Evolutionary conservation across 2,329 filamentous ascomycete genomes (phyloP).

Genomic region (Ceratocystiopsis minuta): DNA sequence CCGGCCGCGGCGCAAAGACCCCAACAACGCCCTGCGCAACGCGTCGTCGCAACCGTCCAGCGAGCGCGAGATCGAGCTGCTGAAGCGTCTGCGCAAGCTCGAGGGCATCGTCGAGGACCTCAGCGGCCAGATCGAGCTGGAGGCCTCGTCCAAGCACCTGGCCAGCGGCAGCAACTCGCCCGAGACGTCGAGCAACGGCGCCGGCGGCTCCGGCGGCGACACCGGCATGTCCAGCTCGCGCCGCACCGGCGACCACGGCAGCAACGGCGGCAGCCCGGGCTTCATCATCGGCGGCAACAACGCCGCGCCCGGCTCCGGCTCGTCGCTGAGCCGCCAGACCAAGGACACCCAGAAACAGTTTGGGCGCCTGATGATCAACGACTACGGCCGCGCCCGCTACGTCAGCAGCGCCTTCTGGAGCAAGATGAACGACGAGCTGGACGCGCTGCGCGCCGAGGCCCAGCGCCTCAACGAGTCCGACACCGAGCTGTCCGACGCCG

Average conservation of each 20-base stretch:
- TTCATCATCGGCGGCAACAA: slow-evolving; percentile 6
- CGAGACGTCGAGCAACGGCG: slow-evolving; percentile 12
- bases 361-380: slow-evolving; percentile 51
- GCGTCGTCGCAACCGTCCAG: slow-evolving; percentile 38
- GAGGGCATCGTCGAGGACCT: slow-evolving; percentile 60
- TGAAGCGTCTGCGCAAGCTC: slow-evolving; percentile 53
- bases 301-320: slow-evolving; percentile 6
- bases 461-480: slow-evolving; percentile 30
- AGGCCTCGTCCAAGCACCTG: slow-evolving; percentile 21
- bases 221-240: not conserved
- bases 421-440: slow-evolving; percentile 55
- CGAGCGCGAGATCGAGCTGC: slow-evolving; percentile 47
- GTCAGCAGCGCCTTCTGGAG: slow-evolving; percentile 65
- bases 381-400: slow-evolving; percentile 50
- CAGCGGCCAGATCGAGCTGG: slow-evolving; percentile 44
- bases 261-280: slow-evolving; percentile 4
- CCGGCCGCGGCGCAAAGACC: slow-evolving; percentile 43
- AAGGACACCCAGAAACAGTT: slow-evolving; percentile 34
- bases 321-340: slow-evolving; percentile 6
- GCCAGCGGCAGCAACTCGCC: slow-evolving; percentile 20
- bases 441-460: slow-evolving; percentile 31
- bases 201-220: not conserved
- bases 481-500: slow-evolving; percentile 41
- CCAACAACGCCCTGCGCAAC: slow-evolving; percentile 28
- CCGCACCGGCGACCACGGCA: slow-evolving; percentile 2